Conservation (phyloP, 1,284 basidiomycete genomes). For the Ustilago lituana region DNA sequence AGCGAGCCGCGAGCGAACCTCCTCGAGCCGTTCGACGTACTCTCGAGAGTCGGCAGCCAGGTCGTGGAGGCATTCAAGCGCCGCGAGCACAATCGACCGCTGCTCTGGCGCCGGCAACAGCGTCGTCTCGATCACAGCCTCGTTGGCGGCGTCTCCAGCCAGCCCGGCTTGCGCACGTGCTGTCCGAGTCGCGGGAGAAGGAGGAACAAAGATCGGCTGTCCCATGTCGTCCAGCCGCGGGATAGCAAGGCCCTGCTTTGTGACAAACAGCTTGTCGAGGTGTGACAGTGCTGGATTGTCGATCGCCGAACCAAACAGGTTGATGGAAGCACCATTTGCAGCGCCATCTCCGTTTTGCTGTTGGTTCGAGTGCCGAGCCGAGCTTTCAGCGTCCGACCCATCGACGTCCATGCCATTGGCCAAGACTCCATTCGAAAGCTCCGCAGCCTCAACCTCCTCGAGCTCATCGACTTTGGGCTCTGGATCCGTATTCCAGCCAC, state of each 20-base stretch:
- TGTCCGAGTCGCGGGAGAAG: constrained; percentile 23
- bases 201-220: constrained; percentile 40
- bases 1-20: constrained; percentile 70
- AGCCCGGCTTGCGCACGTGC: constrained; percentile 18
- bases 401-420: constrained; percentile 43
- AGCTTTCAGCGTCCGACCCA: constrained; percentile 15
- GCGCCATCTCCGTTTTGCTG: constrained; percentile 8
- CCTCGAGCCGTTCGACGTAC: constrained; percentile 71
- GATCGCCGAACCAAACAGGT: constrained; percentile 32
- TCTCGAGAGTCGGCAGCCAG: constrained; percentile 70
- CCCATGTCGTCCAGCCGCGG: constrained; percentile 47
- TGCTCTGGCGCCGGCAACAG: constrained; percentile 56
- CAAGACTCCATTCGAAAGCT: not conserved
- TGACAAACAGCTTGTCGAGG: constrained; percentile 63
- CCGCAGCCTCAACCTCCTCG: constrained; percentile 3
- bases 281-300: constrained; percentile 59
- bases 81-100: constrained; percentile 59
- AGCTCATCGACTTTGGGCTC: constrained; percentile 33
- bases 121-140: constrained; percentile 45
- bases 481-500: constrained; percentile 46
- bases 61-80: constrained; percentile 66
- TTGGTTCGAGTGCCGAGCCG: too few species aligned
- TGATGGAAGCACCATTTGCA: constrained; percentile 9
- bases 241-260: constrained; percentile 55
- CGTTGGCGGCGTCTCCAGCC: constrained; percentile 17